Base-by-base conservation (phyloP, 2,329 filamentous ascomycete species). In the Plenodomus lindquistii region DNA sequence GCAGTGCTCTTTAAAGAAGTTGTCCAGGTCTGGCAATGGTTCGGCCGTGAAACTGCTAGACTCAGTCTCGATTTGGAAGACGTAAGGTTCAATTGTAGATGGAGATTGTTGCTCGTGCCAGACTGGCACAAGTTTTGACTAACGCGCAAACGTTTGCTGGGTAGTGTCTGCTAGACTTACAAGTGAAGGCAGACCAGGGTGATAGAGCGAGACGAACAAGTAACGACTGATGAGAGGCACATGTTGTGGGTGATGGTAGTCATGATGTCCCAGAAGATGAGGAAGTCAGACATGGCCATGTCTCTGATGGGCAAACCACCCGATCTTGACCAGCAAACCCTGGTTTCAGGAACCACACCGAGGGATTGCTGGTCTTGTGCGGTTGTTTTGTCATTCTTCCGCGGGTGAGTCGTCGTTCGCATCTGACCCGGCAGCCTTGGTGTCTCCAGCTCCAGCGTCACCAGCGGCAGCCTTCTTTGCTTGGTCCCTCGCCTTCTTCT, bases 401-500 rank as follows among this genome's bases (percentile, higher is more conserved):
- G 27, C 27, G 4, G 6, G 6, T 4, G 27, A 31, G 11, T 31
- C 11, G 4, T 31, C 6, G 27, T 31, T 15, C 27, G 27, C 27
- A 4, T 4, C 27, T 13, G 27, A 31, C 6, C 15, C 27, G 10
- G 27, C 27, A 4, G 27, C 6, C 4, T 31, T 36, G 15, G 35
- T 35, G 9, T 47, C 40, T 17, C 21, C 42, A 13, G 17, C 37
- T 13, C 50, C 46, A 13, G 20, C 39, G 20, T 16, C 52, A 13
- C 39, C 55, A 27, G 48, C 55, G 8, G 27, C 55, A 20, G 46
- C 37, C 47, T 68, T 71, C 56, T 69, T 69, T 2, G 67, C 67
- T 50, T 69, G 66, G 4, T 69, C 61, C 38, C 60, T 65, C 13
- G 62, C 67, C 56, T 67, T 71, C 52, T 66, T 69, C 50, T 71